Base-by-base conservation (phyloP, 2,329 filamentous ascomycete genomes). In the Furcasterigmium furcatum region DNA sequence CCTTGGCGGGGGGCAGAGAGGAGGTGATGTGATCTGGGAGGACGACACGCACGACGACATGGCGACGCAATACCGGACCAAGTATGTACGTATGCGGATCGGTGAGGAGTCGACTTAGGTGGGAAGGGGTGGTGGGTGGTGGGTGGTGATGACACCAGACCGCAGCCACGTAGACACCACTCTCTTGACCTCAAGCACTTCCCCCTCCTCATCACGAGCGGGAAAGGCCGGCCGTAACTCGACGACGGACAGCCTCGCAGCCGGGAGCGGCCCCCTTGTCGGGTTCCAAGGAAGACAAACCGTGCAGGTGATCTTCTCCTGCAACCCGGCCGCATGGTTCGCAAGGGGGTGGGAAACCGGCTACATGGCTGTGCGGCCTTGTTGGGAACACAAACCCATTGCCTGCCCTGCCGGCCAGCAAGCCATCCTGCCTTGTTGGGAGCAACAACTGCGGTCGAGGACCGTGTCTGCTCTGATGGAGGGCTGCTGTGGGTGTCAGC, bases 251-350 rank as follows among this genome's bases (percentile, higher is more conserved):
- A n/a, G n/a, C n/a, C n/a, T n/a, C n/a, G n/a, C 16, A 36, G 18
- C 18, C 34, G 34, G 34, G n/a, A 18, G 9, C 30, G 30, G 30
- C 30, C 34, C 34, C 34, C 12, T 18, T 8, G 3, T 32, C 30
- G 14, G 30, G 34, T 36, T 36, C 34, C 34, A 36, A 19, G 34
- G 18, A 36, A 36, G n/a, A n/a, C 30, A 32, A 16, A 32, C 14
- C 16, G 30, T 32, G 30, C 34, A 36, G 34, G 34, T 36, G 34
- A 36, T 36, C 34, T 36, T 36, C 34, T 18, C 18, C 34, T 36
- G 34, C 34, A 36, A 36, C 34, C 34, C 34, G 18, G 34, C 34
- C 34, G 34, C 34, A 36, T 36, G 34, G 34, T 36, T 36, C 34
- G n/a, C 34, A 18, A 19, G 18, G 34, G 34, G n/a, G 34, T 36